Conservation (phyloP, 75 land plant genomes). For the Chamaecyparis obtusa region DNA sequence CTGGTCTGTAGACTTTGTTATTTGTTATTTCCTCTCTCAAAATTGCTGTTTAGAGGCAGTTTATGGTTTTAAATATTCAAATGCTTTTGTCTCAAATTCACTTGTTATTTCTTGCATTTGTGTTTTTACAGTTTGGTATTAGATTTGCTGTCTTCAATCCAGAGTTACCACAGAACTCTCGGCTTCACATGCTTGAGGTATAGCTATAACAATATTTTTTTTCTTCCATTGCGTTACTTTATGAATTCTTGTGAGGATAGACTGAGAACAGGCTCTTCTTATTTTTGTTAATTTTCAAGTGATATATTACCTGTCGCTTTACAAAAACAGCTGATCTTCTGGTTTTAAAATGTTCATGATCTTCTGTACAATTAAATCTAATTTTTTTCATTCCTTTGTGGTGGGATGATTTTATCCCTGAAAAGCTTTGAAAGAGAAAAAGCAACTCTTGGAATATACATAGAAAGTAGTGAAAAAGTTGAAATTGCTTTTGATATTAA, state of each 20-base stretch:
- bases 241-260: not conserved
- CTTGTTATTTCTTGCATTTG: slow-evolving; percentile 3
- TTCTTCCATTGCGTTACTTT: not conserved
- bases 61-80: not conserved
- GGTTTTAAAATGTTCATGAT: not conserved
- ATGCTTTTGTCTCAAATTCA: not conserved
- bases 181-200: slow-evolving; percentile 92
- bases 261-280: not conserved
- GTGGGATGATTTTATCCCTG: not conserved
- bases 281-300: not conserved
- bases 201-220: not conserved
- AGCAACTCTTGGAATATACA: not conserved
- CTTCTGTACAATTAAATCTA: not conserved
- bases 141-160: slow-evolving; percentile 89
- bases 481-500: not conserved
- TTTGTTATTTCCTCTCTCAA: not conserved
- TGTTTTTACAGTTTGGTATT: slow-evolving; percentile 75
- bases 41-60: not conserved
- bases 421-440: not conserved
- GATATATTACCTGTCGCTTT: not conserved
- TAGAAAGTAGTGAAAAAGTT: not conserved
- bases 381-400: not conserved
- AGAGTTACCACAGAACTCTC: slow-evolving; percentile 94
- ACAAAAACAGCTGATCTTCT: not conserved
- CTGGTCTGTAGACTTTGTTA: no score